A percentile compares a stretch with the other conserved stretches of the same genome.
Conservation (phyloP, 345 rosid species). For the Syzygium aromaticum region DNA sequence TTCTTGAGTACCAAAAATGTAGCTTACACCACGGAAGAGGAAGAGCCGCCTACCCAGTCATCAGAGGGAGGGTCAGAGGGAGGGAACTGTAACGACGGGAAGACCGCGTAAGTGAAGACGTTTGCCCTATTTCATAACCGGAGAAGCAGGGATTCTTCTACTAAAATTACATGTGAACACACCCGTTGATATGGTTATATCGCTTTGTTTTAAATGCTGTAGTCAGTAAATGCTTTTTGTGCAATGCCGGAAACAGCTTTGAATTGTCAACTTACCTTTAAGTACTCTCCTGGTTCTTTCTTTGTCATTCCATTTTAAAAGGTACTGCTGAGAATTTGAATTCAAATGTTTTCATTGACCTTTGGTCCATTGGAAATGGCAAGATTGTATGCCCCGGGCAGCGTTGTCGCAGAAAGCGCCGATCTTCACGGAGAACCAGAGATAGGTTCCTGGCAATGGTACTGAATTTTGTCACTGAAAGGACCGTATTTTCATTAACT, state of each 20-base stretch:
- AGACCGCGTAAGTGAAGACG: not conserved
- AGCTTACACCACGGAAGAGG: not conserved
- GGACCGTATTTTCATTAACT: not conserved
- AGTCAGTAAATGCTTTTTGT: not conserved
- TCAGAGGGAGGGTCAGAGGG: conserved; percentile 10
- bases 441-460: not conserved
- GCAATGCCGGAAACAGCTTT: not conserved
- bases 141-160: not conserved
- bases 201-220: not conserved
- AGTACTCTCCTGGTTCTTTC: not conserved
- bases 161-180: not conserved
- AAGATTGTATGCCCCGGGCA: not conserved
- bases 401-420: not conserved
- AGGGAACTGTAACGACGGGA: not conserved
- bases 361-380: not conserved
- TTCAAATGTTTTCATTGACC: not conserved
- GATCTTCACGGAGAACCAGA: not conserved
- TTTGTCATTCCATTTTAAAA: not conserved
- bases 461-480: not conserved
- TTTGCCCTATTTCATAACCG: not conserved
- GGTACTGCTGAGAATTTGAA: not conserved
- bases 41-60: conserved; percentile 7
- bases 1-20: conserved; percentile 28
- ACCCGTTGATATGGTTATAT: not conserved
- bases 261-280: not conserved